Evolutionary conservation across 2,329 filamentous ascomycete genomes (phyloP), one percentile per base, ranked within the genome.

Genomic region (Hypoxylon sp.): DNA sequence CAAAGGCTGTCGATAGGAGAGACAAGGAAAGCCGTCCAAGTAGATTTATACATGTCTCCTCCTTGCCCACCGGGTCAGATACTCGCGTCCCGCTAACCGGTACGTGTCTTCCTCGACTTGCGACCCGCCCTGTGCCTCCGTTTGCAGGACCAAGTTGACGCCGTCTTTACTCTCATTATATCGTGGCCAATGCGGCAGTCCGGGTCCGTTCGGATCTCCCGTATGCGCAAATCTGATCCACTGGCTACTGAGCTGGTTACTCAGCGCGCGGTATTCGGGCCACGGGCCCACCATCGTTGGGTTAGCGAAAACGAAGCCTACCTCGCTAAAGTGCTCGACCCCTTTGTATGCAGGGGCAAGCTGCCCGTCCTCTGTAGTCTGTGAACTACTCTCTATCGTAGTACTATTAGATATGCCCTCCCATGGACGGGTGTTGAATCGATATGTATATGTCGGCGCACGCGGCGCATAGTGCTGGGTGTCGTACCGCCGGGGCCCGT

Each of bases 371-470:
- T 46, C 56, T 5, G 13, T 17, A 30, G n/a, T 58, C 5, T 53
- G 49, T 4, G 53, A 58, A 28, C 63, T 55, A 23, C 36, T 60
- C 17, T 11, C n/a, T 23, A 11, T 32, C 1, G 83, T 70, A 9
- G 85, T 84, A 2, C 82, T 80, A 0, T 83, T 78, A 14, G 84
- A 77, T n/a, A 84, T 77, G 45, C 25, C 58, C 28, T 64, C 68
- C 50, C 70, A 70, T 1, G 71, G 71, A 50, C 74, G 69, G 7
- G 86, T 86, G 73, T 90, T 87, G 81, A 90, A 91, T 50, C 86
- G 84, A 78, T 89, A 91, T 72, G 83, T 85, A 77, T 86, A 91
- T 9, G 86, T 86, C 5, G 86, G 73, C 9, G 81, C 81, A 23
- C 81, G 75, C 2, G 80, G 77, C 6, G 85, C 79, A 84, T 87